A percentile compares a stretch with the other conserved stretches of the same genome.
Evolutionary conservation across 148 eudicot genomes (phyloP).

Genomic region (Vaccinium macrocarpon): DNA sequence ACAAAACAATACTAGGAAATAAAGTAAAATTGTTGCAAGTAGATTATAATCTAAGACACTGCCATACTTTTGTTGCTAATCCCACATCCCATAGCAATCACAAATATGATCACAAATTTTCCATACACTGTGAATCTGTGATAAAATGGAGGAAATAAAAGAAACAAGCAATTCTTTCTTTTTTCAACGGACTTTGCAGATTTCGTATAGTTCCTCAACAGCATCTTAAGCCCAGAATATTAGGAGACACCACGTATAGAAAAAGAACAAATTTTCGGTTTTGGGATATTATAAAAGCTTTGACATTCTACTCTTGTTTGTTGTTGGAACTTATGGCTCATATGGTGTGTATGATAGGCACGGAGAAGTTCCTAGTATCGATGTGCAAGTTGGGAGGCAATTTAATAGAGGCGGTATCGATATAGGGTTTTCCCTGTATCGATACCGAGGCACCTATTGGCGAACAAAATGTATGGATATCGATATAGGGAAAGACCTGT

Average conservation of each 20-base stretch:
- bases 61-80: conserved; percentile 13
- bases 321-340: too few species aligned
- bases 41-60: background rate
- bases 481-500: too few species aligned
- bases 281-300: background rate
- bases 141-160: background rate
- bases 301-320: background rate
- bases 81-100: background rate
- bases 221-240: background rate
- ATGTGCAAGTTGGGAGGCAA: too few species aligned
- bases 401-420: too few species aligned
- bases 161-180: background rate
- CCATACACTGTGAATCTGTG: background rate
- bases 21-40: background rate
- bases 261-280: background rate
- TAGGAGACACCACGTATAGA: background rate
- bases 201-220: background rate
- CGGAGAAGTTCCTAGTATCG: too few species aligned
- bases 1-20: conserved; percentile 7
- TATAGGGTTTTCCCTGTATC: too few species aligned
- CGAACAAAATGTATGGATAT: too few species aligned
- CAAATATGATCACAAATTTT: background rate
- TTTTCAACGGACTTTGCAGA: background rate
- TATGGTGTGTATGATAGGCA: too few species aligned
- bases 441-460: too few species aligned